Percentiles rank a stretch among this genome's conserved stretches.
These are phyloP conservation scores for Trichoderma reesei DNA, from an alignment of 495 filamentous ascomycete genomes.

Conservation along the genomic window DNA sequence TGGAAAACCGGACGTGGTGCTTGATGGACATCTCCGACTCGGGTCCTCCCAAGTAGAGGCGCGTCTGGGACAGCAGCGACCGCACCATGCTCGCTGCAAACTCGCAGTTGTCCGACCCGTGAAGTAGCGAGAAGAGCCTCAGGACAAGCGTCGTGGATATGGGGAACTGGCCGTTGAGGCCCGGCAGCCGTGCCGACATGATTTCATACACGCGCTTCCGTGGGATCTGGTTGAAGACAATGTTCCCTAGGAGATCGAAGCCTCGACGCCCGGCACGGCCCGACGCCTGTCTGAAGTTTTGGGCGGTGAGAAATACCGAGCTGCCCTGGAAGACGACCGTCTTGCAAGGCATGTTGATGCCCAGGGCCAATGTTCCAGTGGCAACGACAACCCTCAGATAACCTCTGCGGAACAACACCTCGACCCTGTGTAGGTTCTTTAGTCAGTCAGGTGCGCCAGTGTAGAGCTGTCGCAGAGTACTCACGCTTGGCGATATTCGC, in stretches of 20 bases:
- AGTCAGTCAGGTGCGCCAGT: not conserved
- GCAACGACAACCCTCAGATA: slow-evolving; percentile 65
- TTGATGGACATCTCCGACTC: slow-evolving; percentile 52
- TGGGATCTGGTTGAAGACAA: slow-evolving; percentile 59
- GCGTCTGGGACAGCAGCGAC: slow-evolving; percentile 55
- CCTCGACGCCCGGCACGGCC: slow-evolving; percentile 72
- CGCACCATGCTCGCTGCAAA: slow-evolving; percentile 54
- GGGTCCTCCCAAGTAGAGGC: slow-evolving; percentile 57
- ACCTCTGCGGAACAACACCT: slow-evolving; percentile 65
- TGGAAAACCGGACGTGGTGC: slow-evolving; percentile 69
- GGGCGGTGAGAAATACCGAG: slow-evolving; percentile 57
- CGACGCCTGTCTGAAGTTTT: slow-evolving; percentile 67
- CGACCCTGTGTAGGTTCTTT: slow-evolving; percentile 35
- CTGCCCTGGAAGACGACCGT: slow-evolving; percentile 71
- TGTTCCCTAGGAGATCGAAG: slow-evolving; percentile 72
- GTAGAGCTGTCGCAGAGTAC: slow-evolving; percentile 2
- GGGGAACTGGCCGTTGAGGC: slow-evolving; percentile 68
- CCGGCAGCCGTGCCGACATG: slow-evolving; percentile 60
- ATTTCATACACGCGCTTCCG: slow-evolving; percentile 48
- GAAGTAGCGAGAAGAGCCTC: slow-evolving; percentile 54
- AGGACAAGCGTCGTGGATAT: slow-evolving; percentile 64
- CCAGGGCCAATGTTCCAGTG: slow-evolving; percentile 64
- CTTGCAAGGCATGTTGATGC: slow-evolving; percentile 81
- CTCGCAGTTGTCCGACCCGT: slow-evolving; percentile 50
- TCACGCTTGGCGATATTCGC: slow-evolving; percentile 57